Base-by-base conservation (phyloP, 2,329 filamentous ascomycete species). In the Colletotrichum sp. region DNA sequence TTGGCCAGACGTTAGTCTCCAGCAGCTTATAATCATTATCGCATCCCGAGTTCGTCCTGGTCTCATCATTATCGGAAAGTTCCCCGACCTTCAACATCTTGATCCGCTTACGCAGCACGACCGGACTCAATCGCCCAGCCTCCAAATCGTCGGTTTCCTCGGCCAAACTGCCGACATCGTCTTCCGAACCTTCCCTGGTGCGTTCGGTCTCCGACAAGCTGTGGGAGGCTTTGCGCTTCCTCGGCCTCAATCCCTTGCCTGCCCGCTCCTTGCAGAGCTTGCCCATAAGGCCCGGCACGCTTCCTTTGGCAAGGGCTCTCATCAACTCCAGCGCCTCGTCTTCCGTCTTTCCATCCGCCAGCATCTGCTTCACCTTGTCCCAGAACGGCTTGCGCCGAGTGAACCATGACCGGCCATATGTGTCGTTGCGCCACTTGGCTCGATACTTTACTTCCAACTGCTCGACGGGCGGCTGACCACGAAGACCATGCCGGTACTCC, bases 401-500 rank as follows among this genome's bases (percentile, higher is more conserved):
- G 55, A 77, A 78, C 77, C 77, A 78, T 6, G 75, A 71, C 2
- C 77, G 63, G 7, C 66, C 68, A 44, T 78, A 75, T 3, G 34
- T 32, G 1, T 63, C 57, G 44, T 32, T 75, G 3, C 75, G 77
- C 77, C 77, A 77, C 10, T 70, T 77, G 5, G 71, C 66, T 9
- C 71, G 59, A 55, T 78, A 75, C n/a, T 8, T 48, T 57, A 32
- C 44, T 26, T 78, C 75, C 8, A 78, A 72, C 16, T 36, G 24
- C 26, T 74, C 71, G 30, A 78, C 68, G 2, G 77, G 63, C 5
- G 59, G 68, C 32, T 78, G 77, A 1, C 65, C 75, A 8, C 66
- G 44, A 8, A 72, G 28, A 10, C 77, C 77, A 52, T 75, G 59
- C 5, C 28, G 67, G 39, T 75, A 78, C 65, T 78, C 77, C 59